These are phyloP conservation scores for Plasmodium vivax DNA, from an alignment of 169 alveolate genomes.

Conservation along the genomic window DNA sequence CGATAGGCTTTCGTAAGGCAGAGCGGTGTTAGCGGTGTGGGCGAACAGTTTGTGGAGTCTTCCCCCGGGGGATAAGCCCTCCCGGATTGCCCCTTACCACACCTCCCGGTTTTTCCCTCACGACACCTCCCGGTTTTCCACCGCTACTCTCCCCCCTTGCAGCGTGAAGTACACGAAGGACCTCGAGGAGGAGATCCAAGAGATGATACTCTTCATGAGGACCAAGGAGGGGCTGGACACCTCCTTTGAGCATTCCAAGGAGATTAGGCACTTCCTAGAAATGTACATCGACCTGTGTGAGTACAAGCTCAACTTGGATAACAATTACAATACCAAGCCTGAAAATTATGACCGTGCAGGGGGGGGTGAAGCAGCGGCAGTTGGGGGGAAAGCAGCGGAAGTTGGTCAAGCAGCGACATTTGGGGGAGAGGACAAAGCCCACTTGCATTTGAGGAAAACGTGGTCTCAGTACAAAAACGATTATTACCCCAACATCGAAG, in stretches of 20 bases:
- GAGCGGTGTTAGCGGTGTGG: not conserved
- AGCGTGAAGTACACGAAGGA: conserved; percentile 55
- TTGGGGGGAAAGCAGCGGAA: no score
- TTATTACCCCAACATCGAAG: conserved; percentile 69
- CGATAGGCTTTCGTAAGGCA: conserved; percentile 53
- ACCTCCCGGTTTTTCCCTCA: not conserved
- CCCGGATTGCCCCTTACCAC: not conserved
- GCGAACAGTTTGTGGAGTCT: not conserved
- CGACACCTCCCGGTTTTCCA: not conserved
- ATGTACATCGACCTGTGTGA: conserved; percentile 74
- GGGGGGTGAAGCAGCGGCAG: not conserved
- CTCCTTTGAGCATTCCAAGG: conserved; percentile 52
- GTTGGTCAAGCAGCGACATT: no score
- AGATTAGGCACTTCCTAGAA: conserved; percentile 61
- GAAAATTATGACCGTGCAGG: conserved; percentile 52
- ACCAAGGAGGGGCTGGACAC: conserved; percentile 70
- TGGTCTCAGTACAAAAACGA: conserved; percentile 73
- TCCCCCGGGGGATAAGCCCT: not conserved
- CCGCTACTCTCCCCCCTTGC: not conserved
- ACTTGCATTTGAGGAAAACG: conserved; percentile 17
- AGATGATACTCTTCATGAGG: conserved; percentile 64
- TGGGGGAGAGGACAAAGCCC: not conserved
- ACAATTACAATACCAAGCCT: conserved; percentile 66
- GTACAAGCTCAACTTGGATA: conserved; percentile 62
- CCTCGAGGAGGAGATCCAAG: conserved; percentile 67